Evolutionary conservation across 345 rosid genomes (phyloP).

Genomic region (Dovyalis caffra): DNA sequence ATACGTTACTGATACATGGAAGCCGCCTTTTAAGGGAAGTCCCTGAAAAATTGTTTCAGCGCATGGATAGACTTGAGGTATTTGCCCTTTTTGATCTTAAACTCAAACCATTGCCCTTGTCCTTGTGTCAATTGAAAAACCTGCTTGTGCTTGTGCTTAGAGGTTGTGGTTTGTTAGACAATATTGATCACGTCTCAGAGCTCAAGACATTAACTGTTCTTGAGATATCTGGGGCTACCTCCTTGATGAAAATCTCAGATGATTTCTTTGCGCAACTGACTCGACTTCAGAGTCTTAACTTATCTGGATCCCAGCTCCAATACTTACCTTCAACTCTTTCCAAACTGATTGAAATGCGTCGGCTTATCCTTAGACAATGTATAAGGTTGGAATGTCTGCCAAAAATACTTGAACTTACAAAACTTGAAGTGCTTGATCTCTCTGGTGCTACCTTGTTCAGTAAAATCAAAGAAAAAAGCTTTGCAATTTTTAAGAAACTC

Average conservation of each 20-base stretch:
- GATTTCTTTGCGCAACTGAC: slow-evolving; percentile 23
- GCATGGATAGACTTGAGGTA: slow-evolving; percentile 29
- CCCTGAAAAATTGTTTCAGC: slow-evolving; percentile 20
- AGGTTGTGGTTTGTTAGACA: slow-evolving; percentile 38
- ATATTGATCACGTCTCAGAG: slow-evolving; percentile 12
- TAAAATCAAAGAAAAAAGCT: slow-evolving; percentile 1
- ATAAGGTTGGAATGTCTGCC: slow-evolving; percentile 38
- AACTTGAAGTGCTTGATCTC: slow-evolving; percentile 55
- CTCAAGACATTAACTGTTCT: slow-evolving; percentile 40
- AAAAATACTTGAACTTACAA: slow-evolving; percentile 16
- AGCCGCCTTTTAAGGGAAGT: slow-evolving; percentile 30
- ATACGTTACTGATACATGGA: slow-evolving; percentile 49
- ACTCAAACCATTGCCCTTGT: slow-evolving; percentile 17
- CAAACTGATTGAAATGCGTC: slow-evolving; percentile 28
- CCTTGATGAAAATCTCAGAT: slow-evolving; percentile 25
- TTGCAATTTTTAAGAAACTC: slow-evolving; percentile 31
- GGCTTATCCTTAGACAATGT: slow-evolving; percentile 46
- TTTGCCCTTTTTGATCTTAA: slow-evolving; percentile 45
- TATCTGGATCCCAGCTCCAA: slow-evolving; percentile 36
- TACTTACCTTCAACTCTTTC: slow-evolving; percentile 36
- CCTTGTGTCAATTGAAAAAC: slow-evolving; percentile 21
- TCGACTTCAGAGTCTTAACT: slow-evolving; percentile 49
- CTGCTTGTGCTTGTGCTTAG: slow-evolving; percentile 51
- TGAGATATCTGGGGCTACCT: slow-evolving; percentile 56
- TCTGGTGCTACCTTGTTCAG: slow-evolving; percentile 39